Evolutionary conservation across 805 yeast species (phyloP).

Genomic region (Geotrichum ghanense): DNA sequence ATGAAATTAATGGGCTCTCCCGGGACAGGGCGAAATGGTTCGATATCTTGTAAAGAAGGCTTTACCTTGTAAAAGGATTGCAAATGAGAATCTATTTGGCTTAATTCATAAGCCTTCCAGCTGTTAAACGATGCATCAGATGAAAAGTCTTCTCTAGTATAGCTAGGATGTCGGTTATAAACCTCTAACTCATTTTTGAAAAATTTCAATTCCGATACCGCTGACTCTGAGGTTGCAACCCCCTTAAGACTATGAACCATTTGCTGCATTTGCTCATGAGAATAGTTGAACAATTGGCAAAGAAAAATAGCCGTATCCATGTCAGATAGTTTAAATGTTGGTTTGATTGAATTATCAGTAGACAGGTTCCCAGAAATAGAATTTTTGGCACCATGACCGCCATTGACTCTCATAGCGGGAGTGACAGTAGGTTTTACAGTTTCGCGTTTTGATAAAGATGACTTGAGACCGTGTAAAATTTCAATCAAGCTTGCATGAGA

Average conservation of each 20-base stretch:
- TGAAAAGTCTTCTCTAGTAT: conserved; percentile 28
- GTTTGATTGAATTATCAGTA: conserved; percentile 19
- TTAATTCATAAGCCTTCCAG: conserved; percentile 34
- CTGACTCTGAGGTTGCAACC: conserved; percentile 26
- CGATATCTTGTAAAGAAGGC: background rate
- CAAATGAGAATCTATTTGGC: conserved; percentile 24
- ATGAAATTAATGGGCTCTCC: conserved; percentile 11
- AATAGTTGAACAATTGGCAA: conserved; percentile 38
- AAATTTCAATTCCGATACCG: conserved; percentile 24
- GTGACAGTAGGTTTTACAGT: background rate
- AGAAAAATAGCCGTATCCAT: conserved; percentile 42
- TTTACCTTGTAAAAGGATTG: conserved; percentile 11
- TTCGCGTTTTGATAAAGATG: background rate
- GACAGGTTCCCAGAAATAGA: background rate
- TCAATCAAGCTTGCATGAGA: background rate
- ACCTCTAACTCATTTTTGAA: conserved; percentile 16
- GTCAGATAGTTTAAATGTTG: conserved; percentile 44
- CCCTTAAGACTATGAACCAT: conserved; percentile 37
- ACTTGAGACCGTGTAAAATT: background rate
- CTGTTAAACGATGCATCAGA: conserved; percentile 23
- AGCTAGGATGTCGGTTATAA: conserved; percentile 24
- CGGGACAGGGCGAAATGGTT: conserved; percentile 9
- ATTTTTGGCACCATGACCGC: background rate
- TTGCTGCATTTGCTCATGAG: conserved; percentile 39
- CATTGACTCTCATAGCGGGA: background rate